Evolutionary conservation across 2,329 filamentous ascomycete species (phyloP).

Genomic region (Neonectria ditissima): DNA sequence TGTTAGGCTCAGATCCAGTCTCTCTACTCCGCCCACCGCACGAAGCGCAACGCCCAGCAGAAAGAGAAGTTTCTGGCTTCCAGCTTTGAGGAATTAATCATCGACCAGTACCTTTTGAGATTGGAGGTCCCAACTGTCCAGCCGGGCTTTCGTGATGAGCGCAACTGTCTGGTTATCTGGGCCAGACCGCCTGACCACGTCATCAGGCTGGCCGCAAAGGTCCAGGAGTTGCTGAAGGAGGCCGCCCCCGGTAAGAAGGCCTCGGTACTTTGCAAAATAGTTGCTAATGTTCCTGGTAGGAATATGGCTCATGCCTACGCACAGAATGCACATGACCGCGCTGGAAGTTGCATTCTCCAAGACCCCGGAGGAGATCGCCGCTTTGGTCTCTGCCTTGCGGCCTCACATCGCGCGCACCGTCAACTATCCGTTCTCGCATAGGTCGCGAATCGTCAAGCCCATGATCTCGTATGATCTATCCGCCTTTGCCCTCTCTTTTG

Average conservation of each 20-base stretch:
- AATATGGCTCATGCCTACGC: slow-evolving; percentile 86
- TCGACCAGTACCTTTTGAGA: slow-evolving; percentile 81
- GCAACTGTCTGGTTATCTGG: slow-evolving; percentile 91
- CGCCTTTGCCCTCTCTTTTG: slow-evolving; percentile 86
- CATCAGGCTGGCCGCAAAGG: slow-evolving; percentile 71
- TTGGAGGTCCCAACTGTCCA: slow-evolving; percentile 73
- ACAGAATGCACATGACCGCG: slow-evolving; percentile 85
- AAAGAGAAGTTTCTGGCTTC: slow-evolving; percentile 76
- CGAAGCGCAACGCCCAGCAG: slow-evolving; percentile 80
- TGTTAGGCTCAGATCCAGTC: slow-evolving; percentile 73
- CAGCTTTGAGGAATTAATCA: slow-evolving; percentile 76
- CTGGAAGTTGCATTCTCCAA: slow-evolving; percentile 87
- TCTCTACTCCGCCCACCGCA: slow-evolving; percentile 80
- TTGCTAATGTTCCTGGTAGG: slow-evolving; percentile 56
- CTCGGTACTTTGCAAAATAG: neutral
- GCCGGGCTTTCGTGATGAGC: slow-evolving; percentile 77
- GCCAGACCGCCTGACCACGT: slow-evolving; percentile 82
- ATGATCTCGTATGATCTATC: slow-evolving; percentile 86
- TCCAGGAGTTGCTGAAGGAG: slow-evolving; percentile 75
- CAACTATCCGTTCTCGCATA: slow-evolving; percentile 74
- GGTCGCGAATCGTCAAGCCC: slow-evolving; percentile 83
- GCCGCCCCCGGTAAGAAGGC: slow-evolving; percentile 75
- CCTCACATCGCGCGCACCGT: slow-evolving; percentile 70
- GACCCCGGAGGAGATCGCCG: slow-evolving; percentile 74
- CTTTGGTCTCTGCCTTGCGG: slow-evolving; percentile 69